phyloP scores from a whole-genome alignment of 1,284 basidiomycete genomes.

The Ustilago curta region DNA sequence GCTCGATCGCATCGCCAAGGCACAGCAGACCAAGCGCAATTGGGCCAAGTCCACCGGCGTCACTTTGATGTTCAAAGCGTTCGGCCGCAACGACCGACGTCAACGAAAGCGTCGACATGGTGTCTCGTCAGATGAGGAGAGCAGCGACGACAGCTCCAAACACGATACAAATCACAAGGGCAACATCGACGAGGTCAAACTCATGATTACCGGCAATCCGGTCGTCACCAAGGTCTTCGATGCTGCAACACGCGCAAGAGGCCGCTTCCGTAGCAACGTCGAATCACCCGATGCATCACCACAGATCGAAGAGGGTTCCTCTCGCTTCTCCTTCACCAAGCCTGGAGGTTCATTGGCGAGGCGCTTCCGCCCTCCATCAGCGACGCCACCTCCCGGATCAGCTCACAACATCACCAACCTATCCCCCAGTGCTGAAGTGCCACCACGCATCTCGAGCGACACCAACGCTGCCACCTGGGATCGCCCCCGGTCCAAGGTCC shows the following conservation, averaged over 20 bases:
- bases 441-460: constrained; percentile 10
- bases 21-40: constrained; percentile 37
- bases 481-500: constrained; percentile 13
- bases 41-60: constrained; percentile 46
- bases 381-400: constrained; percentile 20
- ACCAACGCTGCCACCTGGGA: background rate
- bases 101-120: constrained; percentile 31
- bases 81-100: constrained; percentile 27
- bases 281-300: constrained; percentile 32
- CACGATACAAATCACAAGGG: background rate
- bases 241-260: constrained; percentile 24
- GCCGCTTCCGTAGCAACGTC: constrained; percentile 18
- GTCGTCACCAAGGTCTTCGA: constrained; percentile 41
- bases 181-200: constrained; percentile 45
- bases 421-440: constrained; percentile 13
- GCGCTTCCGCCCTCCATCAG: constrained; percentile 26
- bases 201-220: constrained; percentile 55
- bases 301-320: constrained; percentile 23
- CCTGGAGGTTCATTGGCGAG: constrained; percentile 27
- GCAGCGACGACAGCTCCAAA: constrained; percentile 14
- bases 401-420: constrained; percentile 6
- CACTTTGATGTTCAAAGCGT: constrained; percentile 19
- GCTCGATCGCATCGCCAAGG: constrained; percentile 48
- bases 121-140: constrained; percentile 29
- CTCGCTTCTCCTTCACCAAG: constrained; percentile 33